Conservation (phyloP, 371 early-diverging fungal genomes). For the Chytridium lagenaria region DNA sequence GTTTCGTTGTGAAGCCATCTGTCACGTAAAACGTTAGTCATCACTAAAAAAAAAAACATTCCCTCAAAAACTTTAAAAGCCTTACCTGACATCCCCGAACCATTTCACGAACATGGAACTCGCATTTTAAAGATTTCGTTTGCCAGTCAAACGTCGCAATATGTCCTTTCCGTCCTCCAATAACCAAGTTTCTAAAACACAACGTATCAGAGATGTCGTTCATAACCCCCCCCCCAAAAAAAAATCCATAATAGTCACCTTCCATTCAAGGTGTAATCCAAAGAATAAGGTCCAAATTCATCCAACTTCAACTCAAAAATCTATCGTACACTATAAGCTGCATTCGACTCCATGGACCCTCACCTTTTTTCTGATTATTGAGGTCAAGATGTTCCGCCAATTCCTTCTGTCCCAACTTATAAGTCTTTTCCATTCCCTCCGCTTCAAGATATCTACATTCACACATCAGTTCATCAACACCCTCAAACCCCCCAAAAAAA, state of each 20-base stretch:
- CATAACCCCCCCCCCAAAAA: not conserved
- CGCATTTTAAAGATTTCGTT: slow-evolving; percentile 80
- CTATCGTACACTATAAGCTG: slow-evolving; percentile 33
- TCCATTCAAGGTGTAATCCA: slow-evolving; percentile 94
- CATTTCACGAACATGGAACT: slow-evolving; percentile 87
- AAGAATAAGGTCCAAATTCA: slow-evolving; percentile 84
- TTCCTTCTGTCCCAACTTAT: slow-evolving; percentile 81
- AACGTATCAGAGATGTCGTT: slow-evolving; percentile 23
- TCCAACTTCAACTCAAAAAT: slow-evolving; percentile 83
- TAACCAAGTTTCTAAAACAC: slow-evolving; percentile 65
- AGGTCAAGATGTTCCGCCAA: slow-evolving; percentile 79
- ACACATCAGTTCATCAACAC: not conserved
- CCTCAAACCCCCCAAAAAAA: not conserved
- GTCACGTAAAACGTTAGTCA: not conserved
- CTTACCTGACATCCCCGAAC: slow-evolving; percentile 88
- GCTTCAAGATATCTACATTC: slow-evolving; percentile 71
- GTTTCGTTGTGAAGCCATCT: slow-evolving; percentile 96
- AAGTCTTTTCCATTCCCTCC: slow-evolving; percentile 90
- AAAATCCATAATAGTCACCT: slow-evolving; percentile 30
- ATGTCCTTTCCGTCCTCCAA: slow-evolving; percentile 93
- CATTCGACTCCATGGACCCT: not conserved
- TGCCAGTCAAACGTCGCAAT: slow-evolving; percentile 94
- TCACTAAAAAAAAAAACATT: slow-evolving; percentile 14
- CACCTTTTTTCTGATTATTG: slow-evolving; percentile 78
- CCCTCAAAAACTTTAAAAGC: slow-evolving; percentile 33